Base-by-base conservation (phyloP, 2,329 filamentous ascomycete genomes). In the Curvularia sp. region DNA sequence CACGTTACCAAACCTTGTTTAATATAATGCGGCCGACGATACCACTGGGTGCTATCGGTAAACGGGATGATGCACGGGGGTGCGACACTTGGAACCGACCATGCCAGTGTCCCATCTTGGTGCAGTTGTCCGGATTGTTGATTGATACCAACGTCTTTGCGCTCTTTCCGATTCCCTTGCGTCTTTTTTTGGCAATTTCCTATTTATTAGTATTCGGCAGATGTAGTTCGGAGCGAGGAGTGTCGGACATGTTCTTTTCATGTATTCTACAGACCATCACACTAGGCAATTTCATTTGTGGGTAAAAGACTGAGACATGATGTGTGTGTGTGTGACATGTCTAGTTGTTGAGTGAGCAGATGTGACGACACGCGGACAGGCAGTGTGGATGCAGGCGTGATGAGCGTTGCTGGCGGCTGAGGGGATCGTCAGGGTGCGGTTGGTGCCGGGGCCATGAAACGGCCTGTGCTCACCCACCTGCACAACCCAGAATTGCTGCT, bases 111-210 rank as follows among this genome's bases (percentile, higher is more conserved):
- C 62, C 64, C 72, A 58, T 74, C 62, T 66, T 68, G 65, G 73
- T 74, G 68, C 68, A 69, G 67, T 75, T 75, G 73, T 74, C 69
- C 74, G 70, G 73, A 71, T 74, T 72, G 75, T 75, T 77, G 75
- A 76, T 77, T 76, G 76, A 77, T 77, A 77, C 76, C 76, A 77
- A 75, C 74, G 76, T 75, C 74, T 76, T 76, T 77, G 76, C 76
- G 69, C 73, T 76, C 74, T 70, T 76, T 75, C 66, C 57, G 63
- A 55, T 73, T 71, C 66, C 65, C 68, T 70, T 72, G 64, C 62
- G 64, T 70, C 64, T 66, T 63, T 48, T 72, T 73, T 63, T n/a
- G 59, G 66, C 63, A 63, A 25, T 69, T 72, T 69, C 69, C 71
- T 72, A 73, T 72, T 75, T 67, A 74, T 74, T 76, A 75, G 72